phyloP scores from a whole-genome alignment of 2,329 filamentous ascomycete species.

The Graphium sp. region DNA sequence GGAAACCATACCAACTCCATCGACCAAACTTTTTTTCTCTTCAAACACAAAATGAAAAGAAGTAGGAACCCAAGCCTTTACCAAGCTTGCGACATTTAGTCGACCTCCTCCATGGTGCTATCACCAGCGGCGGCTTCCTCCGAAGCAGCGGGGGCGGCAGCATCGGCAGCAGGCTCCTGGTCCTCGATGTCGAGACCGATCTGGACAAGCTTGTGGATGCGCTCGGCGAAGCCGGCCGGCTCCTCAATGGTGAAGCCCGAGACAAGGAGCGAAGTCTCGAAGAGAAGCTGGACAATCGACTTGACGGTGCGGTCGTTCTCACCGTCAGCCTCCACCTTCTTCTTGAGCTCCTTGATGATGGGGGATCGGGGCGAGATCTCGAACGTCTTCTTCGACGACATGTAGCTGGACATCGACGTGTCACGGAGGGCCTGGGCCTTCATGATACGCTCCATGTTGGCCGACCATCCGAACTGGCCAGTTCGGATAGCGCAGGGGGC shows the following conservation, averaged over 20 bases:
- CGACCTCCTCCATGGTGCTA: slow-evolving; percentile 99
- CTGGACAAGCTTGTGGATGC: slow-evolving; percentile 98
- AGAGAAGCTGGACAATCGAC: slow-evolving; percentile 95
- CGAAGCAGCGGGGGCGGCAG: slow-evolving; percentile 38
- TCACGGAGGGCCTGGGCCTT: slow-evolving; percentile 99
- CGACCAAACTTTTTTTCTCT: neutral
- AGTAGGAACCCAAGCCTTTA: too few relatives aligned
- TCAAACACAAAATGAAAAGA: slow-evolving; percentile 1
- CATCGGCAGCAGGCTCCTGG: slow-evolving; percentile 55
- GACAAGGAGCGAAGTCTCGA: slow-evolving; percentile 95
- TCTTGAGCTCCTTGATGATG: slow-evolving; percentile 98
- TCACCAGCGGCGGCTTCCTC: slow-evolving; percentile 50
- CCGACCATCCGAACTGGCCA: slow-evolving; percentile 98
- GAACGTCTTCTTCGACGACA: slow-evolving; percentile 99
- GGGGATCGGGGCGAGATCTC: slow-evolving; percentile 98
- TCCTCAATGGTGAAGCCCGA: slow-evolving; percentile 99
- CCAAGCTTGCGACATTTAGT: slow-evolving; percentile 41
- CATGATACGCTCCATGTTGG: slow-evolving; percentile 99
- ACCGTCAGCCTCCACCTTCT: slow-evolving; percentile 93
- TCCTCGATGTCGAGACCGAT: slow-evolving; percentile 96
- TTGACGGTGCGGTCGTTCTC: slow-evolving; percentile 99
- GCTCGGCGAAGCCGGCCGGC: slow-evolving; percentile 93
- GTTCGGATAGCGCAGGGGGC: slow-evolving; percentile 97
- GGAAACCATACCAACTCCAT: too few relatives aligned
- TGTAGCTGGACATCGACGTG: slow-evolving; percentile 99